Conservation (phyloP, 495 filamentous ascomycete genomes). For the Diplogelasinospora grovesii region DNA sequence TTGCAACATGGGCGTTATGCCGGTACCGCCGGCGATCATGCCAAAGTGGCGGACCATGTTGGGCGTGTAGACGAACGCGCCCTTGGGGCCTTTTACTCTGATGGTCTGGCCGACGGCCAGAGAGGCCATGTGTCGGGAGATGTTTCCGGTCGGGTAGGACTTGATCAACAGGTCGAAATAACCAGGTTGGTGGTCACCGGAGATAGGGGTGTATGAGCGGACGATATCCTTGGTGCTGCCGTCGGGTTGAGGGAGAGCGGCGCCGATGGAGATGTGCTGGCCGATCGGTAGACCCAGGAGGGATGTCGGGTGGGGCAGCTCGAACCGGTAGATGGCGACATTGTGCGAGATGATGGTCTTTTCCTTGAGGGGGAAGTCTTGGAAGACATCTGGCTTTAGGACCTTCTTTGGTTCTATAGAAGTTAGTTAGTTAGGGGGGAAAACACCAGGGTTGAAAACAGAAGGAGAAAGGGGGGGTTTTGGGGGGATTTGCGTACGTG, state of each 20-base stretch:
- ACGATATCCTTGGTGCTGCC: conserved; percentile 80
- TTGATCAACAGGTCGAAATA: conserved; percentile 97
- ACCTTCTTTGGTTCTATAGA: conserved; percentile 63
- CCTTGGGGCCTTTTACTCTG: conserved; percentile 87
- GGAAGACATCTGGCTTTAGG: conserved; percentile 80
- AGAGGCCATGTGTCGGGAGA: conserved; percentile 80
- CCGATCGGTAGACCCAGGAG: conserved; percentile 96
- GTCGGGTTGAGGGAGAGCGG: conserved; percentile 55
- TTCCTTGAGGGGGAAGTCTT: conserved; percentile 81
- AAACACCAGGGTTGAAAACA: neutral
- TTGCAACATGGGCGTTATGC: conserved; percentile 98
- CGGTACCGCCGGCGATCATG: conserved; percentile 97
- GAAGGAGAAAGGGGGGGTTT: neutral
- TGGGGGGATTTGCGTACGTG: conserved; percentile 39
- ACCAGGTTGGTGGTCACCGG: conserved; percentile 83
- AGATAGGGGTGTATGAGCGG: conserved; percentile 95
- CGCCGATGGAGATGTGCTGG: conserved; percentile 94
- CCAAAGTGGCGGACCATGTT: conserved; percentile 92
- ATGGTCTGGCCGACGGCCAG: conserved; percentile 80
- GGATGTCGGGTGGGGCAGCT: conserved; percentile 63
- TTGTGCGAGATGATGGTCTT: conserved; percentile 94
- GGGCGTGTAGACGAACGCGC: conserved; percentile 91
- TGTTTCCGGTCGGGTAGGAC: conserved; percentile 93
- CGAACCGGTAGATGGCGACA: conserved; percentile 95
- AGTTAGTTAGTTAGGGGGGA: neutral